Conservation (phyloP, 306 rosid genomes). For the Vigna nakashimae region DNA sequence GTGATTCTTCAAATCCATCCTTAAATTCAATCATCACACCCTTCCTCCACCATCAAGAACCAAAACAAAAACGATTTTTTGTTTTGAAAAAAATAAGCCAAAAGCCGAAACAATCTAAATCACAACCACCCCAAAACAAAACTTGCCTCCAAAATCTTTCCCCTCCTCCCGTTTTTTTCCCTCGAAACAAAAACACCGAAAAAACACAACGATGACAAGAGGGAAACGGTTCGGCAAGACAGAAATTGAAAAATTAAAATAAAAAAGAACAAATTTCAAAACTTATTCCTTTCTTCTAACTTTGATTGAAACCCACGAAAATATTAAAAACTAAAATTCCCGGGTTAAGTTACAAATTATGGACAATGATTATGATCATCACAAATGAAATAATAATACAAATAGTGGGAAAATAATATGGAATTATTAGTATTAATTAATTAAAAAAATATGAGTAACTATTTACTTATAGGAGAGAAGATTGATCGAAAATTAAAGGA, state of each 20-base stretch:
- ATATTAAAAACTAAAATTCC: conserved; percentile 16
- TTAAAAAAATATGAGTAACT: neutral
- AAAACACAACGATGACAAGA: conserved; percentile 12
- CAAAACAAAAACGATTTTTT: neutral
- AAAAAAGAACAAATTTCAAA: neutral
- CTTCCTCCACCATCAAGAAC: conserved; percentile 30
- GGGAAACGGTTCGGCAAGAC: conserved; percentile 36
- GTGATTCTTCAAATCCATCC: conserved; percentile 54
- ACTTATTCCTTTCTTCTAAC: conserved; percentile 15
- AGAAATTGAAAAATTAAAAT: neutral
- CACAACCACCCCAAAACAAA: conserved; percentile 34
- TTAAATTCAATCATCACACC: conserved; percentile 68
- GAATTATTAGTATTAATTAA: conserved; percentile 5
- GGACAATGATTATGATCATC: conserved; percentile 1
- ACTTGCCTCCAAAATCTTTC: conserved; percentile 40
- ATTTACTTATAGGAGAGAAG: neutral
- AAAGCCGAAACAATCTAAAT: conserved; percentile 52
- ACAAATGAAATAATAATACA: conserved; percentile 31
- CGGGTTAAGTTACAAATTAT: neutral
- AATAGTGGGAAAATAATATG: conserved; percentile 8
- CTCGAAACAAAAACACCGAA: conserved; percentile 1
- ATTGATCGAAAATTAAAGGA: conserved; percentile 33
- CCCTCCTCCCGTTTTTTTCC: conserved; percentile 14
- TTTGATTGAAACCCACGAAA: conserved; percentile 47
- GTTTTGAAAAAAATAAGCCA: too few relatives aligned